Evolutionary conservation across 345 rosid genomes (phyloP).

Genomic region (Gossypium bickii): DNA sequence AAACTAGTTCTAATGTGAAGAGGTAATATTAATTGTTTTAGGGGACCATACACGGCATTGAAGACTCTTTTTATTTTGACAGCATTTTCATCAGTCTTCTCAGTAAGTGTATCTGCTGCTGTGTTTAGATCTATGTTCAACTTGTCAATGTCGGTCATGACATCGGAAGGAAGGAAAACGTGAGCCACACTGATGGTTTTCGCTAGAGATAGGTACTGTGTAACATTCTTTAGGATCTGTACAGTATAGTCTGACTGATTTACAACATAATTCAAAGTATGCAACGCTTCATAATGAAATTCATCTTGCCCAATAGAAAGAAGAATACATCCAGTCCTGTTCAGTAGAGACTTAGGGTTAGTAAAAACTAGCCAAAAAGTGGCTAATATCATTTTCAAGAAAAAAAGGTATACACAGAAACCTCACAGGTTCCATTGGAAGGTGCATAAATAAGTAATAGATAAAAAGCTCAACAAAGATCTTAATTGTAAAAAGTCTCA

Average conservation of each 20-base stretch:
- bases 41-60: slow-evolving; percentile 55
- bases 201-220: slow-evolving; percentile 78
- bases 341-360: slow-evolving; percentile 16
- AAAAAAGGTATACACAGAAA: background rate
- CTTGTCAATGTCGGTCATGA: slow-evolving; percentile 69
- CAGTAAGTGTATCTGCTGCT: slow-evolving; percentile 64
- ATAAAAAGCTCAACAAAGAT: background rate
- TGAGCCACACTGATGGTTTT: slow-evolving; percentile 81
- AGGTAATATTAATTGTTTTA: slow-evolving; percentile 16
- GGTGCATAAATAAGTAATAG: background rate
- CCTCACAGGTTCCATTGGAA: background rate
- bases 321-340: slow-evolving; percentile 88
- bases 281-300: slow-evolving; percentile 68
- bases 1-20: background rate
- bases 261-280: slow-evolving; percentile 79
- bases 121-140: slow-evolving; percentile 62
- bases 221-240: slow-evolving; percentile 73
- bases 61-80: slow-evolving; percentile 62
- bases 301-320: slow-evolving; percentile 85
- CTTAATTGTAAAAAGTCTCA: background rate
- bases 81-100: slow-evolving; percentile 70
- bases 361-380: slow-evolving; percentile 4
- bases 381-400: background rate
- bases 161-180: slow-evolving; percentile 66
- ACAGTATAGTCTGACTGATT: slow-evolving; percentile 94